Conservation (phyloP, 2,329 filamentous ascomycete species). For the Verticillium alfalfae region DNA sequence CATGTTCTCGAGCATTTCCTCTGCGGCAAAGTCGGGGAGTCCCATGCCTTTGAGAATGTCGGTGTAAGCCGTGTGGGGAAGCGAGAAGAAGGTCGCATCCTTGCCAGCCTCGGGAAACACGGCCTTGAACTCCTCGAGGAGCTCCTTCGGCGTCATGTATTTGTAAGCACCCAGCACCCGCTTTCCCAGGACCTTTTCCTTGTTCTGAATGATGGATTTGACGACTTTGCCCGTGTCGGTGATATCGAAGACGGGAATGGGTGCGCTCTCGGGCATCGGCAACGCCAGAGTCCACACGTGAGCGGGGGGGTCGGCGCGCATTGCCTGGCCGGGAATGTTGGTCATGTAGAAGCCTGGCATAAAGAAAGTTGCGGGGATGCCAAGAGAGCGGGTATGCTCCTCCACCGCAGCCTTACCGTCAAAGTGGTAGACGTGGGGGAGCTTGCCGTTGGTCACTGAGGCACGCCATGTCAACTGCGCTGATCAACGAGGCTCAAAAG, state of each 20-base stretch:
- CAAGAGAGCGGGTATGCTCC: slow-evolving; percentile 43
- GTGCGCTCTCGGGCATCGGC: slow-evolving; percentile 22
- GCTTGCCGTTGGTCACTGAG: slow-evolving; percentile 25
- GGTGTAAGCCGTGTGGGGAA: slow-evolving; percentile 26
- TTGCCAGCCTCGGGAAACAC: slow-evolving; percentile 26
- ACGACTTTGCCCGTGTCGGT: slow-evolving; percentile 34
- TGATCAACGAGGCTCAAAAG: too few species aligned
- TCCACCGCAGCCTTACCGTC: slow-evolving; percentile 53
- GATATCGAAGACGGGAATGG: slow-evolving; percentile 30
- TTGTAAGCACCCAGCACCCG: slow-evolving; percentile 26
- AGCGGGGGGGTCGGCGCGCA: slow-evolving; percentile 19
- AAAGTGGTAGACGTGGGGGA: slow-evolving; percentile 41
- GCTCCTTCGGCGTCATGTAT: slow-evolving; percentile 23
- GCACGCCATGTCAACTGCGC: not conserved
- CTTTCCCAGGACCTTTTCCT: slow-evolving; percentile 16
- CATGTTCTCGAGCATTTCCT: slow-evolving; percentile 34
- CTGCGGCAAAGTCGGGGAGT: slow-evolving; percentile 12
- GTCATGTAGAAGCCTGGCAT: slow-evolving; percentile 50
- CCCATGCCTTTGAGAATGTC: slow-evolving; percentile 18
- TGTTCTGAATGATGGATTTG: slow-evolving; percentile 14
- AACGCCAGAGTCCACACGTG: slow-evolving; percentile 17
- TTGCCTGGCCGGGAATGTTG: slow-evolving; percentile 27
- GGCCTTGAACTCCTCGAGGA: slow-evolving; percentile 17
- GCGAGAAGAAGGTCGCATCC: slow-evolving; percentile 17
- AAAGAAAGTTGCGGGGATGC: slow-evolving; percentile 45